phyloP scores from a whole-genome alignment of 805 yeast species.

The Ogataea ganodermae region DNA sequence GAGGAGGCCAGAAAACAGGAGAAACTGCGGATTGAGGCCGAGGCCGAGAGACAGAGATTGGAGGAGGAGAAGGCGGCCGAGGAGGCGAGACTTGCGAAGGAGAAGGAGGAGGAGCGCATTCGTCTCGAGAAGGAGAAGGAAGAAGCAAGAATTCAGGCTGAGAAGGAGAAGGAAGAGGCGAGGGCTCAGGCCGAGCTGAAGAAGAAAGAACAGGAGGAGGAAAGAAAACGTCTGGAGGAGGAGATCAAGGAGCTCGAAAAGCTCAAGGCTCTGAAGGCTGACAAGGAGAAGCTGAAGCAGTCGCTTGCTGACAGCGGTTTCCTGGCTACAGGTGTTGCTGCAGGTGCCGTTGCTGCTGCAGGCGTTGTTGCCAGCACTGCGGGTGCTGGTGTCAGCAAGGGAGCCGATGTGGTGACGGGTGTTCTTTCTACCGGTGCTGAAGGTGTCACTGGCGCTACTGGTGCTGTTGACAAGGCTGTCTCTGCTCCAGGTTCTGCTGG shows the following conservation, averaged over 20 bases:
- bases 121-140: slow-evolving; percentile 24
- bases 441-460: slow-evolving; percentile 18
- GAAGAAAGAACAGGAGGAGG: slow-evolving; percentile 35
- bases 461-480: slow-evolving; percentile 17
- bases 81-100: slow-evolving; percentile 35
- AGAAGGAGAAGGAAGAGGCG: slow-evolving; percentile 34
- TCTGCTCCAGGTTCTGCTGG: slow-evolving; percentile 10
- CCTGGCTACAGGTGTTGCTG: slow-evolving; percentile 24
- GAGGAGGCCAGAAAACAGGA: slow-evolving; percentile 50
- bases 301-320: slow-evolving; percentile 11
- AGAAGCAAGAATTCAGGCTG: slow-evolving; percentile 26
- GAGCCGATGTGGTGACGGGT: slow-evolving; percentile 24
- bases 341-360: slow-evolving; percentile 24
- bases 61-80: slow-evolving; percentile 42
- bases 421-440: slow-evolving; percentile 4
- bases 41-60: slow-evolving; percentile 40
- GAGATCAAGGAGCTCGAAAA: slow-evolving; percentile 45
- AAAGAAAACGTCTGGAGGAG: slow-evolving; percentile 40
- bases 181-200: slow-evolving; percentile 26
- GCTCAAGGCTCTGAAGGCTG: slow-evolving; percentile 41
- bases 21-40: slow-evolving; percentile 41
- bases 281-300: slow-evolving; percentile 39
- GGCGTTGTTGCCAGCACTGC: slow-evolving; percentile 27
- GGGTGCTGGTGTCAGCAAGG: slow-evolving; percentile 26
- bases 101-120: slow-evolving; percentile 28